Percentiles rank a stretch among this genome's conserved stretches.
Evolutionary conservation across 2,329 filamentous ascomycete species (phyloP).

Genomic region (Cladophialophora psammophila): DNA sequence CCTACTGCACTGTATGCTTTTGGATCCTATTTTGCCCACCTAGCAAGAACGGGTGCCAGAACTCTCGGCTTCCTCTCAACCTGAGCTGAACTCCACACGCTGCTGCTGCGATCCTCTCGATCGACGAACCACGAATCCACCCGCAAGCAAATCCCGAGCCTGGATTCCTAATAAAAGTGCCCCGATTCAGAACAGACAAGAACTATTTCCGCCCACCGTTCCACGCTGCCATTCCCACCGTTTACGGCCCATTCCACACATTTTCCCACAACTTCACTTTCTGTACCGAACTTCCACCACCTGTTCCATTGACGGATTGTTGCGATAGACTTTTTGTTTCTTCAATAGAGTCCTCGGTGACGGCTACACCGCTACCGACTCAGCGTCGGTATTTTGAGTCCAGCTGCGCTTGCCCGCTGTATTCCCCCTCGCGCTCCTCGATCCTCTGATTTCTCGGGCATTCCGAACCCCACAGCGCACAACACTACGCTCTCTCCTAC

Average conservation of each 20-base stretch:
- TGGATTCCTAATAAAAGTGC: constrained; percentile 23
- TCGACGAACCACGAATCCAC: constrained; percentile 23
- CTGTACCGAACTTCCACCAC: constrained; percentile 13
- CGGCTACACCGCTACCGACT: constrained; percentile 4
- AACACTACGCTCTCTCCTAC: constrained; percentile 18
- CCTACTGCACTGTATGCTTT: background rate
- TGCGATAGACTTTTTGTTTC: background rate
- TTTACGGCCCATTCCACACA: constrained; percentile 11
- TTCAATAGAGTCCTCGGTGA: constrained; percentile 12
- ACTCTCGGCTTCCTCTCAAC: background rate
- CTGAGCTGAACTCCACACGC: constrained; percentile 19
- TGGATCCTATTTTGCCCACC: background rate
- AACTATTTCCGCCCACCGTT: constrained; percentile 21
- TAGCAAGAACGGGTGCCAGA: constrained; percentile 3
- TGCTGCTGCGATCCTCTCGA: constrained; percentile 22
- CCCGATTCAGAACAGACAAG: background rate
- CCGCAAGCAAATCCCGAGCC: constrained; percentile 21
- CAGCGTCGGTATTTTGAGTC: constrained; percentile 5
- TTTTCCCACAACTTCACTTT: constrained; percentile 15
- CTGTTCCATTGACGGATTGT: background rate
- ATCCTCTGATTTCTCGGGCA: constrained; percentile 19
- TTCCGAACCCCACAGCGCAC: constrained; percentile 30
- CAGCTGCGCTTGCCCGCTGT: constrained; percentile 18
- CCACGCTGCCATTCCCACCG: constrained; percentile 19
- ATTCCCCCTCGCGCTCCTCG: constrained; percentile 18